Evolutionary conservation across 129 eudicot genomes (phyloP).

Genomic region (Chrysanthemum makinoi): DNA sequence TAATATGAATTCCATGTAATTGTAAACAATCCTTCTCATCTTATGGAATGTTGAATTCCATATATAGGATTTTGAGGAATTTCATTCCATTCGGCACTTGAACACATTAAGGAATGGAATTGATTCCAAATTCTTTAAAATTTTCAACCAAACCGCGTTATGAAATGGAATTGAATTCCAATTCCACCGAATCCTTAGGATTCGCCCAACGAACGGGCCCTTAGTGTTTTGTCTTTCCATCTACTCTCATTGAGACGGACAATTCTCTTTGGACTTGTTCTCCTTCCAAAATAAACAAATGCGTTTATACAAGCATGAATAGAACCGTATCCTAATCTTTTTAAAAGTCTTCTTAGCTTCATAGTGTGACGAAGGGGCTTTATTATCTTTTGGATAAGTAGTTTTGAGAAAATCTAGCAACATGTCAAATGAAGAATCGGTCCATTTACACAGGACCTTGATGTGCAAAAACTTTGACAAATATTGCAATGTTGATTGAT

Average conservation of each 20-base stretch:
- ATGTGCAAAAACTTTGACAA: background rate
- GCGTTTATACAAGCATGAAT: conserved; percentile 5
- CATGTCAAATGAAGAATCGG: background rate
- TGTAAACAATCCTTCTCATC: too few relatives aligned
- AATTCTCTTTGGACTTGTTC: background rate
- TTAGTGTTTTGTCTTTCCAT: background rate
- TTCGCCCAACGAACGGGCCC: too few relatives aligned
- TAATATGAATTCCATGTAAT: too few relatives aligned
- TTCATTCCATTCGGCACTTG: too few relatives aligned
- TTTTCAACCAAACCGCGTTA: too few relatives aligned
- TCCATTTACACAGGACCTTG: background rate
- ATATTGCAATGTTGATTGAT: background rate
- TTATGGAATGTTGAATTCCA: too few relatives aligned
- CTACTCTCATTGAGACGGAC: background rate
- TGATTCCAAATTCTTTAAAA: too few relatives aligned
- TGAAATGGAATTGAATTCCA: too few relatives aligned
- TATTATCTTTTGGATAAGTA: background rate
- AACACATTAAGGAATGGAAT: too few relatives aligned
- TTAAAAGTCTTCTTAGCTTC: conserved; percentile 3
- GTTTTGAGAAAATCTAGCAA: background rate
- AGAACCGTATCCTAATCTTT: background rate
- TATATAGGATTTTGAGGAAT: too few relatives aligned
- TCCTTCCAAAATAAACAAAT: background rate
- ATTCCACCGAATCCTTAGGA: too few relatives aligned
- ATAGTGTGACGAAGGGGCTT: background rate